Conservation (phyloP, 345 rosid genomes). For the Eucalyptus rudis region DNA sequence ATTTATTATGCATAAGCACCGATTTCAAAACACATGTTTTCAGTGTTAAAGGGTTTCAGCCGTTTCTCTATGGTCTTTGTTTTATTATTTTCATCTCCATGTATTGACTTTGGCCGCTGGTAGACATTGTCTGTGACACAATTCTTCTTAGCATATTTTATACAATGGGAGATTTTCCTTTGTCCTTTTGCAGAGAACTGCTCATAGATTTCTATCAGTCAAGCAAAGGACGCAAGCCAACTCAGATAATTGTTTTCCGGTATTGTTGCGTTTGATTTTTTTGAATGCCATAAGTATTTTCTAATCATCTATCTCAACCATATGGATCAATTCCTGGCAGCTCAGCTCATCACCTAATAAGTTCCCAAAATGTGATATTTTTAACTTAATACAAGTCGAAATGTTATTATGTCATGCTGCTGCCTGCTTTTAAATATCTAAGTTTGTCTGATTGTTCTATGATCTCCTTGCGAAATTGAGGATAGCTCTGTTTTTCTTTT, state of each 20-base stretch:
- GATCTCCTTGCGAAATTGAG: background rate
- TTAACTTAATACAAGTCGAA: background rate
- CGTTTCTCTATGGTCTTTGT: background rate
- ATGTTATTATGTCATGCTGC: background rate
- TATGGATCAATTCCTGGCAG: background rate
- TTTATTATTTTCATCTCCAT: background rate
- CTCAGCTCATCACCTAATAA: background rate
- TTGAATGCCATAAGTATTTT: background rate
- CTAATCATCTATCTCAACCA: background rate
- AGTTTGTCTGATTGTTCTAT: background rate
- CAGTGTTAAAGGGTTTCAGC: background rate
- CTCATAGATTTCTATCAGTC: conserved; percentile 54
- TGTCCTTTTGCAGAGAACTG: conserved; percentile 39
- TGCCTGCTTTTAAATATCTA: background rate
- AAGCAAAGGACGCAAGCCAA: conserved; percentile 43
- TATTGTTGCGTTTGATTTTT: background rate
- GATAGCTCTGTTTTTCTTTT: background rate
- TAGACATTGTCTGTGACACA: background rate
- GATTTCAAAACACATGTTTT: background rate
- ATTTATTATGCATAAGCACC: background rate
- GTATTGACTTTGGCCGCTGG: background rate
- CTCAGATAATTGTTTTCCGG: conserved; percentile 83
- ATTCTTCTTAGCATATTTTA: background rate
- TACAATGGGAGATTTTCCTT: background rate
- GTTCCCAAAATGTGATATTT: background rate